A percentile compares a stretch with the other conserved stretches of the same genome.
Evolutionary conservation across 2,329 filamentous ascomycete genomes (phyloP).

Genomic region (Aspergillus fischeri): DNA sequence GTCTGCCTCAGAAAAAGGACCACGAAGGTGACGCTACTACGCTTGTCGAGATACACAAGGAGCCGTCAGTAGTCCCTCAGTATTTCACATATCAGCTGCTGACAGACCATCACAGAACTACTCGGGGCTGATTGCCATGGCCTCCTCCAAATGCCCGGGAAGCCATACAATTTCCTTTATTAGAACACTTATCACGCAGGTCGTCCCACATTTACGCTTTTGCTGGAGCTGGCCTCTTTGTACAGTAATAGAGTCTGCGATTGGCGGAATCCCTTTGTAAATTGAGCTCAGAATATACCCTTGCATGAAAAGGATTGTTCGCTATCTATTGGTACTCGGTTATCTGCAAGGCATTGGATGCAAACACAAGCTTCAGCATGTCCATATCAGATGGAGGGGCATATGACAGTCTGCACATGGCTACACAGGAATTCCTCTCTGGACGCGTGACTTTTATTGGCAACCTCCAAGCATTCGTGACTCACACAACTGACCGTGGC

Average conservation of each 20-base stretch:
- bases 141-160: background rate
- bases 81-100: conserved; percentile 9
- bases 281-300: background rate
- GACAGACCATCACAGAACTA: conserved; percentile 18
- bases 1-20: background rate
- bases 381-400: background rate
- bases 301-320: background rate
- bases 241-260: background rate
- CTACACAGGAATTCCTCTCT: conserved; percentile 7
- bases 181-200: background rate
- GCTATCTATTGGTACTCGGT: background rate
- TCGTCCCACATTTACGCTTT: background rate
- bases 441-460: conserved; percentile 13
- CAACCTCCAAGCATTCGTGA: conserved; percentile 5
- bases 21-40: conserved; percentile 7
- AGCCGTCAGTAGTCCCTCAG: conserved; percentile 26
- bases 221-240: background rate
- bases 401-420: background rate
- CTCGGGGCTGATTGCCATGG: conserved; percentile 20
- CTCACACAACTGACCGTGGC: conserved; percentile 14
- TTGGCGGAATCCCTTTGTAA: background rate
- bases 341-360: background rate
- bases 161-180: background rate
- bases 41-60: conserved; percentile 34
- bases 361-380: background rate